Evolutionary conservation across 2,329 filamentous ascomycete genomes (phyloP).

Genomic region (Beauveria brongniartii): DNA sequence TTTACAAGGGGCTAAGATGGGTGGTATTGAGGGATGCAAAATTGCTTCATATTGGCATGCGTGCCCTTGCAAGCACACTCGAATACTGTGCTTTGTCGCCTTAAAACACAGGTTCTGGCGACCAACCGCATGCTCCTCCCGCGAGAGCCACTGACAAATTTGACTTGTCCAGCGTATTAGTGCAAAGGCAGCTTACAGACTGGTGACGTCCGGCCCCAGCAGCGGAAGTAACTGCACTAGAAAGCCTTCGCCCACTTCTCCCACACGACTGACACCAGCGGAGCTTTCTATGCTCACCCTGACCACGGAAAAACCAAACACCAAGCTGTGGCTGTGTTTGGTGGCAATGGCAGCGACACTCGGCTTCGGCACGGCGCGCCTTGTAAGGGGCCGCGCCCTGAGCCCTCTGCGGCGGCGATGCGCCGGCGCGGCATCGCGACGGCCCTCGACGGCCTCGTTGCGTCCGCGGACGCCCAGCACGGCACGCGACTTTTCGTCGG

Average conservation of each 20-base stretch:
- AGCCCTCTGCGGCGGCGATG: slow-evolving; percentile 22
- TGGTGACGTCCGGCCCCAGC: slow-evolving; percentile 4
- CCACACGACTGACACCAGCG: not conserved
- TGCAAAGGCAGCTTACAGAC: slow-evolving; percentile 3
- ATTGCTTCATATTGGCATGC: not conserved
- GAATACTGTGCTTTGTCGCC: not conserved
- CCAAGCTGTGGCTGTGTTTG: slow-evolving; percentile 13
- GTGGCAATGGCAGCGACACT: slow-evolving; percentile 26
- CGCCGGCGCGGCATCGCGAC: slow-evolving; percentile 19
- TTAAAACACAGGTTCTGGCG: not conserved
- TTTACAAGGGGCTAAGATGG: slow-evolving; percentile 7
- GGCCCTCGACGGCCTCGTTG: slow-evolving; percentile 19
- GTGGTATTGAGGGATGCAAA: not conserved
- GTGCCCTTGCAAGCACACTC: not conserved
- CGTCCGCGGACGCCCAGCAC: slow-evolving; percentile 14
- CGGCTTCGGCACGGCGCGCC: slow-evolving; percentile 26
- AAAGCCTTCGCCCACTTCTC: not conserved
- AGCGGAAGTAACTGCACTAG: not conserved
- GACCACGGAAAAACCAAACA: slow-evolving; percentile 9
- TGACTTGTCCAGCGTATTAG: not conserved
- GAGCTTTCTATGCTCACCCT: slow-evolving; percentile 10
- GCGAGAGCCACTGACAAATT: not conserved
- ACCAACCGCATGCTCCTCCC: not conserved
- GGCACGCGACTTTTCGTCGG: slow-evolving; percentile 25
- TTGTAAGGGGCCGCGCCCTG: slow-evolving; percentile 24